Conservation (phyloP, 345 rosid genomes). For the Draba incana region DNA sequence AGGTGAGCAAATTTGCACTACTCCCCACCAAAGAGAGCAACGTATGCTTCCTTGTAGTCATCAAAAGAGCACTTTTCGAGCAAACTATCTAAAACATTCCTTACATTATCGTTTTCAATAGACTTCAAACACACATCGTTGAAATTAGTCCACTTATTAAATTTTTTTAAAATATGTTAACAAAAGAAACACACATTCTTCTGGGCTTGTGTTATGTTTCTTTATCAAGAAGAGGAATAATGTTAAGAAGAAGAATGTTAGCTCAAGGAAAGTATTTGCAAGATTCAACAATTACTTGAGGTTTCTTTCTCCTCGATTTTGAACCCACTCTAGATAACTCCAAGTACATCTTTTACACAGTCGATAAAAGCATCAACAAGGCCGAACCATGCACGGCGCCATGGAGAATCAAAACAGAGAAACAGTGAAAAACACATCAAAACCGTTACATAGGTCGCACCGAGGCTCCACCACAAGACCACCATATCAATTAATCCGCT, state of each 20-base stretch:
- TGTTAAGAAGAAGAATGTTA: too few relatives aligned
- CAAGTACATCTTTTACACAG: slow-evolving; percentile 9
- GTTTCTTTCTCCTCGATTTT: not conserved
- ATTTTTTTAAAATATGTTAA: too few relatives aligned
- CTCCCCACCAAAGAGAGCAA: slow-evolving; percentile 42
- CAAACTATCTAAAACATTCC: too few relatives aligned
- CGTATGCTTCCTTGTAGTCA: too few relatives aligned
- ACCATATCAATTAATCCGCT: slow-evolving; percentile 9
- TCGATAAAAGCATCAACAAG: slow-evolving; percentile 29
- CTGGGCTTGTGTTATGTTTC: too few relatives aligned
- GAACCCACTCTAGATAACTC: slow-evolving; percentile 14
- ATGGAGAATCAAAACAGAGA: slow-evolving; percentile 26
- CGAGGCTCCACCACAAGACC: slow-evolving; percentile 30
- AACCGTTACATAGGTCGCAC: slow-evolving; percentile 24
- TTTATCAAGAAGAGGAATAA: too few relatives aligned
- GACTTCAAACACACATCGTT: slow-evolving; percentile 34
- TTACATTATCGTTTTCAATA: not conserved
- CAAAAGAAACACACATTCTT: too few relatives aligned
- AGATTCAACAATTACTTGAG: not conserved
- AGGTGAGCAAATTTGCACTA: slow-evolving; percentile 50
- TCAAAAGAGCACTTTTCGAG: too few relatives aligned
- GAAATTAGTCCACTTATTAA: too few relatives aligned
- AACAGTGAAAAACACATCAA: slow-evolving; percentile 20
- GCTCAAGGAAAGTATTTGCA: not conserved
- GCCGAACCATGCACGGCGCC: slow-evolving; percentile 20